A percentile compares a stretch with the other conserved stretches of the same genome.
Evolutionary conservation across 345 rosid species (phyloP).

Genomic region (Mercurialis annua): DNA sequence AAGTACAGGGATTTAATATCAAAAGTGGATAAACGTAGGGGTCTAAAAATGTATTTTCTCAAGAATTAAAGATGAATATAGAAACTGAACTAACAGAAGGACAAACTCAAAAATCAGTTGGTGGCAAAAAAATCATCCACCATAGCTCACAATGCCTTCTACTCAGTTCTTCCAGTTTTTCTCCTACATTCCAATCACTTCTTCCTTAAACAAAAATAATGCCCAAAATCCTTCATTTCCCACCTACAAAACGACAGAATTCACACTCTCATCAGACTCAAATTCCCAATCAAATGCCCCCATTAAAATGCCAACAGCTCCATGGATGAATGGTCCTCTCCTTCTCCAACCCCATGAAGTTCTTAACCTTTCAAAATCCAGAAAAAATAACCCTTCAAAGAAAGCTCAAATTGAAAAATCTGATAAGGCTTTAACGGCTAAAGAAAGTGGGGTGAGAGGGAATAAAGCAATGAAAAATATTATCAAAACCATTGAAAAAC

Average conservation of each 20-base stretch:
- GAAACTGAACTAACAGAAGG: background rate
- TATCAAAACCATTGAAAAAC: constrained; percentile 49
- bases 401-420: constrained; percentile 31
- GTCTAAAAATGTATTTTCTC: too few species aligned
- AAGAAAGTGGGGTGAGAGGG: constrained; percentile 71
- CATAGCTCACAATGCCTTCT: constrained; percentile 13
- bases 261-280: constrained; percentile 20
- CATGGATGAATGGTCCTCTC: constrained; percentile 69
- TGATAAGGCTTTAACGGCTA: constrained; percentile 55
- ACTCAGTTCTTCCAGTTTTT: constrained; percentile 8
- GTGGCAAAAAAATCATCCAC: background rate
- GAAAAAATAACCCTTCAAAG: constrained; percentile 17
- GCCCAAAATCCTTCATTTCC: constrained; percentile 1
- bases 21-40: background rate
- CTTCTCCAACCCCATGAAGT: constrained; percentile 50
- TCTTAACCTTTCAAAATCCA: constrained; percentile 29
- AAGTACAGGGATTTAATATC: background rate
- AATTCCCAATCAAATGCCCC: constrained; percentile 20
- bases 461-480: constrained; percentile 59
- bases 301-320: constrained; percentile 53
- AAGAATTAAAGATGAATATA: background rate
- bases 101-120: background rate
- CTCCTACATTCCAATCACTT: constrained; percentile 18
- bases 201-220: constrained; percentile 25
- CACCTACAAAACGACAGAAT: constrained; percentile 12